Evolutionary conservation across 2,329 filamentous ascomycete genomes (phyloP), one percentile per base, ranked within the genome.

Genomic region (Cordyceps cicadae): DNA sequence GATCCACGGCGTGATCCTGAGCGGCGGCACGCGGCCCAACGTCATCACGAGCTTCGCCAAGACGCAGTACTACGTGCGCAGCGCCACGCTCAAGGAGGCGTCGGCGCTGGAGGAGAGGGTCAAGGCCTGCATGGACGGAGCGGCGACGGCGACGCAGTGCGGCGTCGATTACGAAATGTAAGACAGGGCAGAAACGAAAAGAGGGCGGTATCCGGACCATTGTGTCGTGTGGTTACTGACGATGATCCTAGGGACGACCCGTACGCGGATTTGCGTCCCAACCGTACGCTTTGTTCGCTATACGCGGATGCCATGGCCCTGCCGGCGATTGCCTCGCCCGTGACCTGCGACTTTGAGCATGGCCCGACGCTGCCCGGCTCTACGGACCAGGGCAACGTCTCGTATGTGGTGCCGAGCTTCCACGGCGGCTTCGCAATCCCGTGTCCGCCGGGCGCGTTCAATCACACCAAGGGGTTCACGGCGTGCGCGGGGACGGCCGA

Each of bases 11-110:
- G 69, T 76, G 9, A 72, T 77, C 49, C 67, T 69, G 43, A 68
- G 69, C 4, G 75, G 71, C n/a, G 73, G 72, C 24, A 70, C 66
- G 1, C 69, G 69, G 5, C 70, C 74, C 0, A 77, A 77, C 29
- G 69, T 77, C 26, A 76, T 78, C 21, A 48, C 45, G 9, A 48
- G 45, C 45, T 56, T 56, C 29, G 39, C 54, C 5, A 37, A 56
- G 17, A 56, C 54, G 7, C 54, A 56, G 15, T 54, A 54, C 17
- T 54, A 32, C 15, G 52, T 54, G 39, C 52, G 52, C 3, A 54
- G 52, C n/a, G 52, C 21, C 8, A 54, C 52, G 24, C 8, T 54
- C 3, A 54, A 7, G 21, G 52, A 54, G 12, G 52, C 52, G 5
- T 45, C 52, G 2, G 52, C 52, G 2, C 52, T 54, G 5, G 52